These are phyloP conservation scores for Malus hybrid DNA, from an alignment of 331 rosid genomes.

Conservation along the genomic window DNA sequence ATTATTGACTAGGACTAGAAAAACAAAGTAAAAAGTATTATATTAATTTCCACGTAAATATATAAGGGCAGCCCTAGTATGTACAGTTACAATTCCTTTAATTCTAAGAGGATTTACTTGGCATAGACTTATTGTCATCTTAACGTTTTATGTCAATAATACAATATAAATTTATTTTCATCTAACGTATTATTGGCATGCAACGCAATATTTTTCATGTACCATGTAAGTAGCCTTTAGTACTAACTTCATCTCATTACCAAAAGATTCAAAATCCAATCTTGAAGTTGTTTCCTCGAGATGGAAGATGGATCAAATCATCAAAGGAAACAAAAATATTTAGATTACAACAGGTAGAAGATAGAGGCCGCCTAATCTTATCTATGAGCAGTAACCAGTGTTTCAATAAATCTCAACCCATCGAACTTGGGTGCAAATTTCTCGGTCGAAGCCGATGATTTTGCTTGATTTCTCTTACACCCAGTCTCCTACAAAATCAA, in stretches of 20 bases:
- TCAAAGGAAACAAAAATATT: neutral
- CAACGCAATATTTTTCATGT: neutral
- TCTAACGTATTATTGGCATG: neutral
- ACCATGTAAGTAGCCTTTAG: neutral
- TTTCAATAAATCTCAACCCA: slow-evolving; percentile 80
- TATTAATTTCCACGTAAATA: too few relatives aligned
- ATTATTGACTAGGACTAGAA: too few relatives aligned
- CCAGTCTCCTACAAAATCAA: slow-evolving; percentile 33
- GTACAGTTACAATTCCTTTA: too few relatives aligned
- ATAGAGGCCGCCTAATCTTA: neutral
- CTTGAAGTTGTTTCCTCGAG: neutral
- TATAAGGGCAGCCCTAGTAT: too few relatives aligned
- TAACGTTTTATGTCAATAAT: too few relatives aligned
- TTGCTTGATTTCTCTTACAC: slow-evolving; percentile 11
- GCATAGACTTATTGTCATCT: too few relatives aligned
- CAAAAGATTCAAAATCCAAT: neutral
- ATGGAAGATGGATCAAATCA: neutral
- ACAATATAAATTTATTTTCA: too few relatives aligned
- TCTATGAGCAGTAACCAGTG: slow-evolving; percentile 79
- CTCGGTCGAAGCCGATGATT: slow-evolving; percentile 37
- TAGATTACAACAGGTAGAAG: neutral
- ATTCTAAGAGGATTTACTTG: too few relatives aligned
- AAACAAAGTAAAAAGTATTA: too few relatives aligned
- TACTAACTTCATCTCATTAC: neutral
- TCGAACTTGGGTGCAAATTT: slow-evolving; percentile 75